Conservation (phyloP, 805 yeast species). For the Sugiyamaella marilandica region DNA sequence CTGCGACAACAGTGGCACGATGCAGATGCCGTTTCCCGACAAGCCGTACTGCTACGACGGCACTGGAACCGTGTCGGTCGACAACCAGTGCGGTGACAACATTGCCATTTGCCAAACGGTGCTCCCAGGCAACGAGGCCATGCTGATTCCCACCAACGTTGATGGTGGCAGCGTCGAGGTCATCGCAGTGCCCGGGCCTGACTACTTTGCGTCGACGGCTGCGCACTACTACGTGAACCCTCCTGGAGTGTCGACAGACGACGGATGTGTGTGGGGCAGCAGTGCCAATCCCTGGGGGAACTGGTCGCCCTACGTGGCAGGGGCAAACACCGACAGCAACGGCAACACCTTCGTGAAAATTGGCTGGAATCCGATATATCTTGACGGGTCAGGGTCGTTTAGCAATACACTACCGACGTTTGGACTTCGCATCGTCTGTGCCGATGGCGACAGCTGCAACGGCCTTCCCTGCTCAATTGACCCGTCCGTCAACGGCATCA, state of each 20-base stretch:
- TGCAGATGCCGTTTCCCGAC: constrained; percentile 55
- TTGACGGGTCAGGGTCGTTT: constrained; percentile 53
- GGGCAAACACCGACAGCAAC: constrained; percentile 69
- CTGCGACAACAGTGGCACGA: constrained; percentile 66
- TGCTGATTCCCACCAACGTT: constrained; percentile 80
- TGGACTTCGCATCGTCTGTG: constrained; percentile 73
- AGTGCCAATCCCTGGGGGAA: constrained; percentile 67
- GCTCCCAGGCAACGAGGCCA: constrained; percentile 89
- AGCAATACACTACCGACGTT: constrained; percentile 52
- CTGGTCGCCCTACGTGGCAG: constrained; percentile 94
- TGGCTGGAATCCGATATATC: constrained; percentile 87
- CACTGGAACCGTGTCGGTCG: constrained; percentile 62
- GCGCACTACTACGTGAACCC: constrained; percentile 92
- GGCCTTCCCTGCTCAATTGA: constrained; percentile 83
- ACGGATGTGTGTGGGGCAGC: constrained; percentile 92
- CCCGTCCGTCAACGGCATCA: constrained; percentile 58
- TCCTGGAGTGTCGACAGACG: constrained; percentile 85
- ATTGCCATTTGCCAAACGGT: constrained; percentile 93
- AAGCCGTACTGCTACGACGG: constrained; percentile 71
- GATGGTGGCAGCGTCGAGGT: constrained; percentile 44
- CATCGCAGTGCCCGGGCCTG: constrained; percentile 73
- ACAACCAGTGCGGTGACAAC: constrained; percentile 49
- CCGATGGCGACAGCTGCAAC: constrained; percentile 58
- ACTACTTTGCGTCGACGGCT: constrained; percentile 81
- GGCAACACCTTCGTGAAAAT: constrained; percentile 76